Conservation (phyloP, 768 basidiomycete genomes). For the Paxillus involutus region DNA sequence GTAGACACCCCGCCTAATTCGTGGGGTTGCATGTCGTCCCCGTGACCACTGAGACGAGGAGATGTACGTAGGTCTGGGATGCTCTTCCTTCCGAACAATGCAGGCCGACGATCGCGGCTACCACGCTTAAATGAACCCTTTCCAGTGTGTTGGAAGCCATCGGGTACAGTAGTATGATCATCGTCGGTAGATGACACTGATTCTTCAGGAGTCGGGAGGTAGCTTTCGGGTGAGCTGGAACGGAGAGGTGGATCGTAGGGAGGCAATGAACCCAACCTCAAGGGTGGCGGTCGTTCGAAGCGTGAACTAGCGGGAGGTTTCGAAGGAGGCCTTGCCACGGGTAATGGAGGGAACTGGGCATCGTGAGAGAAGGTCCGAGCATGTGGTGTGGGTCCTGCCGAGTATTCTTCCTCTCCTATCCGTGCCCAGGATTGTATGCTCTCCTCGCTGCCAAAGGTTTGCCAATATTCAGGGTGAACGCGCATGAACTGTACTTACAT, state of each 20-base stretch:
- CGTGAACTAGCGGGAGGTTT: conserved; percentile 24
- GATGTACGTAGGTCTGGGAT: conserved; percentile 77
- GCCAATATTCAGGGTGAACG: conserved; percentile 3
- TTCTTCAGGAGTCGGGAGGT: conserved; percentile 57
- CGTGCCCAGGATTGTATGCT: conserved; percentile 44
- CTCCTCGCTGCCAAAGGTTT: conserved; percentile 34
- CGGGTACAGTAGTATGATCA: conserved; percentile 31
- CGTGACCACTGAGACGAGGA: conserved; percentile 35
- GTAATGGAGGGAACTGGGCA: conserved; percentile 50
- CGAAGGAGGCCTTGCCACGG: conserved; percentile 23
- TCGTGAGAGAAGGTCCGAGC: conserved; percentile 62
- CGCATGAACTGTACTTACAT: conserved; percentile 18
- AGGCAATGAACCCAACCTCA: conserved; percentile 47
- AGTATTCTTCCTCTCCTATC: conserved; percentile 38
- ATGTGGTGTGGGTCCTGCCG: conserved; percentile 47
- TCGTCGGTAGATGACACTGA: conserved; percentile 52
- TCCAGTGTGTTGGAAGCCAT: conserved; percentile 39
- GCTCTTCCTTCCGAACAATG: conserved; percentile 69
- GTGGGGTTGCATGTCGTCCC: conserved; percentile 23
- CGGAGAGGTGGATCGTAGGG: conserved; percentile 45
- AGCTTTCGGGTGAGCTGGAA: conserved; percentile 51
- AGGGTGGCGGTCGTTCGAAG: conserved; percentile 44
- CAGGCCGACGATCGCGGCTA: conserved; percentile 34
- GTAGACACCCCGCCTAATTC: conserved; percentile 18
- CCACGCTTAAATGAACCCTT: conserved; percentile 52